These are phyloP conservation scores for Pulicaria dysenterica DNA, from an alignment of 129 eudicot species.

Conservation along the genomic window DNA sequence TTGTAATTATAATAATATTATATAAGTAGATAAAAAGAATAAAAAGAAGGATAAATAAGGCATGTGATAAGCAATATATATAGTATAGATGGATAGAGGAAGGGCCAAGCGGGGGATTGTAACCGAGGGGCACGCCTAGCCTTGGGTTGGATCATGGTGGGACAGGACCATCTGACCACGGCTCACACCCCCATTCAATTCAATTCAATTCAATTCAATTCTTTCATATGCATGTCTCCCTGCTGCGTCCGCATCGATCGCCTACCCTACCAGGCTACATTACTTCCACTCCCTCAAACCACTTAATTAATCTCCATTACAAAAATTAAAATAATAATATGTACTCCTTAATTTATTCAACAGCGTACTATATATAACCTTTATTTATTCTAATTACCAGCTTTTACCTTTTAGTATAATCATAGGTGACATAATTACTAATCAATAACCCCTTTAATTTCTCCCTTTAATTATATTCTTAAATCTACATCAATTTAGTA, in stretches of 20 bases:
- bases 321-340: no score
- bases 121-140: constrained; percentile 72
- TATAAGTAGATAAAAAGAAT: neutral
- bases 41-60: constrained; percentile 4
- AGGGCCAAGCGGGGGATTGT: constrained; percentile 28
- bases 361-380: neutral
- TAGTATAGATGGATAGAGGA: neutral
- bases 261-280: neutral
- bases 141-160: constrained; percentile 68
- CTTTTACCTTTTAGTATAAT: constrained; percentile 25
- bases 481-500: neutral
- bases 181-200: constrained; percentile 41
- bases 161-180: constrained; percentile 59
- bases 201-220: no score
- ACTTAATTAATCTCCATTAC: neutral
- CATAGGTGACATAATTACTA: constrained; percentile 49
- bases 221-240: neutral
- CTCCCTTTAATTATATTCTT: constrained; percentile 1
- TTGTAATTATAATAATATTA: neutral
- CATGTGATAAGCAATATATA: constrained; percentile 67
- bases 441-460: constrained; percentile 17
- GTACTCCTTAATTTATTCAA: no score
- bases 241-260: constrained; percentile 8
- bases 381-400: constrained; percentile 12
- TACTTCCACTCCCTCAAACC: neutral